Conservation (phyloP, 1,284 basidiomycete genomes). For the Gomphus sp. region DNA sequence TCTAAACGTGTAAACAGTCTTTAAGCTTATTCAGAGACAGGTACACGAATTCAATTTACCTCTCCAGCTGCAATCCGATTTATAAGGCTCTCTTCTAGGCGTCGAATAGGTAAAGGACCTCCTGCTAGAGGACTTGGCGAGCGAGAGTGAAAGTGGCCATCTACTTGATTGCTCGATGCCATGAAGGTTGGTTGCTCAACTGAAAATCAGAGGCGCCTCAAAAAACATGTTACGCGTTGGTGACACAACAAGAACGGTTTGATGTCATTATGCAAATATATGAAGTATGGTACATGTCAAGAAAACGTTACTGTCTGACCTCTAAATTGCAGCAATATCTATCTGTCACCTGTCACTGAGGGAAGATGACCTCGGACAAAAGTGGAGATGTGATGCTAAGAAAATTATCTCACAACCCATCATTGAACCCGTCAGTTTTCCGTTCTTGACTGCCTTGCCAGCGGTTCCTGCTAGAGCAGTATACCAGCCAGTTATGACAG, state of each 20-base stretch:
- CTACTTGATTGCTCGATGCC: neutral
- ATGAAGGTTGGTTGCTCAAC: neutral
- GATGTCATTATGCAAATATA: no score
- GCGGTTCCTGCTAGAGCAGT: conserved; percentile 9
- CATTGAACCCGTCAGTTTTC: conserved; percentile 9
- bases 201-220: no score
- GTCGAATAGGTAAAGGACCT: conserved; percentile 49
- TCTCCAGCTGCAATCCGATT: conserved; percentile 81
- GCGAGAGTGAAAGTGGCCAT: neutral
- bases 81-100: conserved; percentile 66
- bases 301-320: no score
- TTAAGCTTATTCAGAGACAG: no score
- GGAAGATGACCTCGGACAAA: no score
- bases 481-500: conserved; percentile 1
- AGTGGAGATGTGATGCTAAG: no score
- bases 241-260: no score
- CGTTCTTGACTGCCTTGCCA: conserved; percentile 6
- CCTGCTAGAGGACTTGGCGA: neutral
- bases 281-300: no score
- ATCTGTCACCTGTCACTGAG: no score
- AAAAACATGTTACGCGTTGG: no score
- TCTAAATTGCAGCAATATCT: no score
- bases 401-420: neutral
- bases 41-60: conserved; percentile 26
- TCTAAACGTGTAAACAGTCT: conserved; percentile 40